Evolutionary conservation across 2,329 filamentous ascomycete genomes (phyloP), one percentile per base, ranked within the genome.

Genomic region (Sarocladiaceae sp.): DNA sequence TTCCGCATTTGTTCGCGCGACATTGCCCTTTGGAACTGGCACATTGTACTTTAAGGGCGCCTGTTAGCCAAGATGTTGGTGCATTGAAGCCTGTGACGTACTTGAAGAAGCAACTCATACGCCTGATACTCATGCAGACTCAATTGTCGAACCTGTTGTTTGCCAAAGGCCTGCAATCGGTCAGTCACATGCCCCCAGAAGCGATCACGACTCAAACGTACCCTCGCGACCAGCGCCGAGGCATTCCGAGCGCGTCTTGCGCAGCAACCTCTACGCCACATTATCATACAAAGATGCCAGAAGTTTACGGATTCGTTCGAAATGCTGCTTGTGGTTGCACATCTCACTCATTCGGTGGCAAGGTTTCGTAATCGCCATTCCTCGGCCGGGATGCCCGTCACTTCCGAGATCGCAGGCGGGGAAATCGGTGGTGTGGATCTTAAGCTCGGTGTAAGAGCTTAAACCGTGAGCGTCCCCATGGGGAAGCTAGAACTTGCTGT

Each of bases 71-170:
- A 4, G n/a, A 22, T 12, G 10, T 6, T 18, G 22, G 5, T 18
- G 6, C 4, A 5, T n/a, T 1, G 8, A 4, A 12, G 15, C 13
- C 23, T 1, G 4, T 12, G n/a, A 42, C 52, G 13, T 49, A 64
- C 64, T 23, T 64, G 48, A 54, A 47, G 54, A 3, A 67, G 56
- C 20, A 67, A 42, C 13, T 56, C 28, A 35, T 64, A 61, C 2
- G 64, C 63, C 39, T 67, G 60, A 37, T 61, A 58, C 36, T 62
- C 58, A 35, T 65, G 63, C 22, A 67, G 52, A 36, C 56, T 65
- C 11, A 67, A 54, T 15, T n/a, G 39, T 23, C 58, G 48, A 15
- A 47, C 35, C 26, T 59, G 57, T 33, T 55, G 55, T n/a, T 23
- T 22, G 8, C 17, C 20, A 40, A 7, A 10, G 18, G 5, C 12